A percentile compares a stretch with the other conserved stretches of the same genome.
These are phyloP conservation scores for Yarrowia sp. DNA, from an alignment of 805 yeast genomes.

Conservation along the genomic window DNA sequence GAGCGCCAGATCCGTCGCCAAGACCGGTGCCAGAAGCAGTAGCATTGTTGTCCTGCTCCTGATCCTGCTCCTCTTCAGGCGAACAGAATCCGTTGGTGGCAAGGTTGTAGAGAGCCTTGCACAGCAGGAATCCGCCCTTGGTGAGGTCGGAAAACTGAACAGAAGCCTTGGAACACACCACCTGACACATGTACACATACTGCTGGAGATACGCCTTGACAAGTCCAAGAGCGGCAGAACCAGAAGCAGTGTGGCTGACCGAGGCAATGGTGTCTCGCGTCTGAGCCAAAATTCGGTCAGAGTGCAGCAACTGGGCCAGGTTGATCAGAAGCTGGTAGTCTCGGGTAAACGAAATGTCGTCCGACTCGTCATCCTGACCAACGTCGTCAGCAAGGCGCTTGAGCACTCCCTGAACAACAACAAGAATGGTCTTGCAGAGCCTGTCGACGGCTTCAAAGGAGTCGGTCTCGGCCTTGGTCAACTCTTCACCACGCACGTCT, in stretches of 20 bases:
- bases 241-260: conserved; percentile 49
- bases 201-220: conserved; percentile 68
- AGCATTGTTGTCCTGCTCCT: conserved; percentile 65
- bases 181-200: conserved; percentile 59
- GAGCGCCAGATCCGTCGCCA: conserved; percentile 92
- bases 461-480: neutral
- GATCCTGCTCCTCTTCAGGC: conserved; percentile 76
- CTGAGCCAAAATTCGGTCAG: neutral
- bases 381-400: conserved; percentile 23
- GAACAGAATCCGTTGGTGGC: conserved; percentile 89
- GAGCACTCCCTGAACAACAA: conserved; percentile 8
- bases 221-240: conserved; percentile 57
- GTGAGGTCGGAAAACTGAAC: conserved; percentile 61
- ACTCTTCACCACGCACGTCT: neutral
- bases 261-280: neutral
- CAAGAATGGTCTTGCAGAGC: conserved; percentile 29
- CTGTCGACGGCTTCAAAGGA: neutral
- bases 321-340: conserved; percentile 14
- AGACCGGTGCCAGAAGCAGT: conserved; percentile 87
- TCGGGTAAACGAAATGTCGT: neutral
- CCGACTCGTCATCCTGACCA: conserved; percentile 10
- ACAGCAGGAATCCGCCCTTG: conserved; percentile 65
- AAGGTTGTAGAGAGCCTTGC: conserved; percentile 62
- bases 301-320: conserved; percentile 7
- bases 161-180: conserved; percentile 56